A percentile compares a stretch with the other conserved stretches of the same genome.
Evolutionary conservation across 257 asterid species (phyloP).

Genomic region (Solanum pinnatisectum): DNA sequence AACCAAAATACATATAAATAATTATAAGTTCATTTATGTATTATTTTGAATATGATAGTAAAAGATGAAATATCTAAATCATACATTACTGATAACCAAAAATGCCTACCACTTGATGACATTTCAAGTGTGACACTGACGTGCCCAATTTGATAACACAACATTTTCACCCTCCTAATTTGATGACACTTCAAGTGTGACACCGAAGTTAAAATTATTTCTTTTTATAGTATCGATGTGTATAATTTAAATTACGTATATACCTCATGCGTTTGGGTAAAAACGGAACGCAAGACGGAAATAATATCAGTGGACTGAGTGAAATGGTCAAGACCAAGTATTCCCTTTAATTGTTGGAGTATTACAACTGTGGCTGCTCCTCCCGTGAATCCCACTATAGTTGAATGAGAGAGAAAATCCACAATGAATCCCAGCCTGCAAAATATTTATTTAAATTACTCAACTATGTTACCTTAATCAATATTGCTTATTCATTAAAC

Average conservation of each 20-base stretch:
- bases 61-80: background rate
- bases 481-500: background rate
- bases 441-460: background rate
- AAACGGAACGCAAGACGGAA: conserved; percentile 69
- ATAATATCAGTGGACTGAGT: conserved; percentile 67
- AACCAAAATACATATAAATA: too few relatives aligned
- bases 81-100: background rate
- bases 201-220: background rate
- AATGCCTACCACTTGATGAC: background rate
- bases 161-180: background rate
- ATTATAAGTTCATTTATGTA: background rate
- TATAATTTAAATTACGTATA: background rate
- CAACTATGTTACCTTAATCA: background rate
- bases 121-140: background rate
- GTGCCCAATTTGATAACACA: background rate
- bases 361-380: conserved; percentile 95
- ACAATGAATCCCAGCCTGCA: conserved; percentile 87
- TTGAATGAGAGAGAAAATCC: conserved; percentile 95
- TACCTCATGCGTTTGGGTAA: conserved; percentile 75
- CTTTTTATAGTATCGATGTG: background rate
- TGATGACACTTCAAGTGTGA: background rate
- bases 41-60: too few relatives aligned
- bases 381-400: conserved; percentile 92
- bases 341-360: conserved; percentile 75
- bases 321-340: conserved; percentile 70